phyloP scores from a whole-genome alignment of 176 grass and related monocot genomes.

The Juncus effusus region DNA sequence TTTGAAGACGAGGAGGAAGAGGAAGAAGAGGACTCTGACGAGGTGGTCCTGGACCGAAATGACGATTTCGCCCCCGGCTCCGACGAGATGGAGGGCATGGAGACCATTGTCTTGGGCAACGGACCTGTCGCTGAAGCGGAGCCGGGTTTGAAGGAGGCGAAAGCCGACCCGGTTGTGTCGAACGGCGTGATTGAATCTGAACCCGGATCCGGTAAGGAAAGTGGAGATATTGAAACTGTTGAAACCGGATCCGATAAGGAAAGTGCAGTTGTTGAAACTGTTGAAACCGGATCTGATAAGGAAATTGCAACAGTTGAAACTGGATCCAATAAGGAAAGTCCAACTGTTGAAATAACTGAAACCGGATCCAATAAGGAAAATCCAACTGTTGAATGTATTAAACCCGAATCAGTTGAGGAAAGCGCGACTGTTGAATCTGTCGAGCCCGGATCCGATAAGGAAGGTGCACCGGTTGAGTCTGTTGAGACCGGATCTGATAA shows the following conservation, averaged over 20 bases:
- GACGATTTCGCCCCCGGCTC: slow-evolving; percentile 20
- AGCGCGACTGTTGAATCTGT: not conserved
- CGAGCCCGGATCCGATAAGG: slow-evolving; percentile 8
- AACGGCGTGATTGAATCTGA: not conserved
- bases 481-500: slow-evolving; percentile 8
- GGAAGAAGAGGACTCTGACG: slow-evolving; percentile 27
- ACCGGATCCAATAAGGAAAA: not conserved
- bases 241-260: not conserved
- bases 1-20: slow-evolving; percentile 33
- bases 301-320: not conserved
- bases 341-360: too few relatives aligned
- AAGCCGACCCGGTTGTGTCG: not conserved
- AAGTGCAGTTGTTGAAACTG: not conserved
- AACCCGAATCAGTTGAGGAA: too few relatives aligned
- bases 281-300: too few relatives aligned
- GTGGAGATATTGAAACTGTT: not conserved
- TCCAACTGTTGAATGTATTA: too few relatives aligned
- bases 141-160: not conserved
- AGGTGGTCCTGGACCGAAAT: slow-evolving; percentile 24
- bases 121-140: slow-evolving; percentile 17
- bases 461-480: not conserved
- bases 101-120: slow-evolving; percentile 27
- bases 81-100: slow-evolving; percentile 28
- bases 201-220: slow-evolving; percentile 7
- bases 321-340: not conserved